Evolutionary conservation across 352 stramenopile genomes (phyloP).

Genomic region (Globisporangium spiculum): DNA sequence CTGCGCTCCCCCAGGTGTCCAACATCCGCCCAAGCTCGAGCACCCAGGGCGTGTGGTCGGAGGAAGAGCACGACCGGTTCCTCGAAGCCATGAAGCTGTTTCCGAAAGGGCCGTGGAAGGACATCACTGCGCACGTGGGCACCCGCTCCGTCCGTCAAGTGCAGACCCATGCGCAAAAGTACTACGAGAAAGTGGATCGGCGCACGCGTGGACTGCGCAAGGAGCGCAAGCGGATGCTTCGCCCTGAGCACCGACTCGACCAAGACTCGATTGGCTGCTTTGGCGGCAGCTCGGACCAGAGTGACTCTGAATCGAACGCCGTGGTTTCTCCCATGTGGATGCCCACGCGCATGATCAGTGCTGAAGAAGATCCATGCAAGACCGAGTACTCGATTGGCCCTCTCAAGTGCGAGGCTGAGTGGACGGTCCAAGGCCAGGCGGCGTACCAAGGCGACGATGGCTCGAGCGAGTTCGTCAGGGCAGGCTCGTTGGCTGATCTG

Average conservation of each 20-base stretch:
- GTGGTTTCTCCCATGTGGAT: background rate
- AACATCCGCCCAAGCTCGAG: too few species aligned
- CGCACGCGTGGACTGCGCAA: constrained; percentile 55
- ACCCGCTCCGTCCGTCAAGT: constrained; percentile 56
- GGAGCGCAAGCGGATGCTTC: constrained; percentile 44
- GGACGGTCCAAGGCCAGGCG: background rate
- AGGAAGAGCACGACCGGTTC: constrained; percentile 31
- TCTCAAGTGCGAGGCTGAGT: background rate
- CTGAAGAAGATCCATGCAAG: background rate
- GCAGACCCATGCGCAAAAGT: constrained; percentile 58
- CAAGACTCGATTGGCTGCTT: constrained; percentile 19
- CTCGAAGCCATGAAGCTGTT: too few species aligned
- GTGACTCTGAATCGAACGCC: background rate
- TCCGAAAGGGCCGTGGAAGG: constrained; percentile 26
- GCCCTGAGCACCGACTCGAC: constrained; percentile 61
- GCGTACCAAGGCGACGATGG: background rate
- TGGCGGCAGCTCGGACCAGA: background rate
- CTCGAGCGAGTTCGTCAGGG: background rate
- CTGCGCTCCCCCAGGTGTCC: too few species aligned
- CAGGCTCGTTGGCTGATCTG: background rate
- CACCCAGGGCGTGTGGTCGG: constrained; percentile 22
- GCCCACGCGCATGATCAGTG: background rate
- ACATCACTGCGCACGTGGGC: constrained; percentile 23
- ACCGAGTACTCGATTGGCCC: background rate
- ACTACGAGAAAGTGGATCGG: constrained; percentile 74